Evolutionary conservation across 2,329 filamentous ascomycete genomes (phyloP).

Genomic region (Neonectria neomacrospora): DNA sequence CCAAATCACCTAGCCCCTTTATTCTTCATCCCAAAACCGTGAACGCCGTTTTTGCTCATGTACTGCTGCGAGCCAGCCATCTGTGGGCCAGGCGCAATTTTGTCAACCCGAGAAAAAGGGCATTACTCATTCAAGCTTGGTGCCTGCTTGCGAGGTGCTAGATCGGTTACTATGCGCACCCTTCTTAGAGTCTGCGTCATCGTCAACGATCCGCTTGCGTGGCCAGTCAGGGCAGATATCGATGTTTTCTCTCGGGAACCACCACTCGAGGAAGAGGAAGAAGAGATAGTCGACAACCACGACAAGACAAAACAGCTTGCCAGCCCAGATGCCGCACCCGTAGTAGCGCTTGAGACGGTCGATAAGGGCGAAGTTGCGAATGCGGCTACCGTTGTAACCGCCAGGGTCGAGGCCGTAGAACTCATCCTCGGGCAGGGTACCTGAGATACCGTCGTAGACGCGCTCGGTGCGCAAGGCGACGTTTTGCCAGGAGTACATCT

Average conservation of each 20-base stretch:
- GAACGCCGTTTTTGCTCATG: constrained; percentile 19
- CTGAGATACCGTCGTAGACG: constrained; percentile 93
- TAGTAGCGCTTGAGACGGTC: constrained; percentile 97
- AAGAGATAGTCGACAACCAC: constrained; percentile 94
- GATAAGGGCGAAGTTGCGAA: constrained; percentile 91
- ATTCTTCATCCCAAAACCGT: constrained; percentile 4
- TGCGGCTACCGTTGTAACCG: constrained; percentile 75
- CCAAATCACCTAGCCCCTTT: neutral
- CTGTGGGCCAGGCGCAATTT: neutral
- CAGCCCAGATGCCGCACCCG: constrained; percentile 97
- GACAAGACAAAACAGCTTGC: constrained; percentile 95
- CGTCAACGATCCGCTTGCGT: constrained; percentile 67
- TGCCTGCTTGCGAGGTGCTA: constrained; percentile 46
- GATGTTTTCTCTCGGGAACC: constrained; percentile 84
- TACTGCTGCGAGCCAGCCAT: neutral
- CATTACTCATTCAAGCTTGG: constrained; percentile 38
- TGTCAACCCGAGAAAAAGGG: neutral
- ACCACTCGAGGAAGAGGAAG: constrained; percentile 87
- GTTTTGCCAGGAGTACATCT: constrained; percentile 99
- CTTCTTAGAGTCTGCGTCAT: constrained; percentile 45
- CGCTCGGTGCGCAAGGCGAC: constrained; percentile 93
- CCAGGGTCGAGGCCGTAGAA: constrained; percentile 86
- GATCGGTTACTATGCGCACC: constrained; percentile 47
- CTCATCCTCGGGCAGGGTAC: constrained; percentile 84
- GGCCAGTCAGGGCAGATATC: constrained; percentile 95